These are phyloP conservation scores for Trametes elegans DNA, from an alignment of 768 basidiomycete genomes.

Conservation along the genomic window DNA sequence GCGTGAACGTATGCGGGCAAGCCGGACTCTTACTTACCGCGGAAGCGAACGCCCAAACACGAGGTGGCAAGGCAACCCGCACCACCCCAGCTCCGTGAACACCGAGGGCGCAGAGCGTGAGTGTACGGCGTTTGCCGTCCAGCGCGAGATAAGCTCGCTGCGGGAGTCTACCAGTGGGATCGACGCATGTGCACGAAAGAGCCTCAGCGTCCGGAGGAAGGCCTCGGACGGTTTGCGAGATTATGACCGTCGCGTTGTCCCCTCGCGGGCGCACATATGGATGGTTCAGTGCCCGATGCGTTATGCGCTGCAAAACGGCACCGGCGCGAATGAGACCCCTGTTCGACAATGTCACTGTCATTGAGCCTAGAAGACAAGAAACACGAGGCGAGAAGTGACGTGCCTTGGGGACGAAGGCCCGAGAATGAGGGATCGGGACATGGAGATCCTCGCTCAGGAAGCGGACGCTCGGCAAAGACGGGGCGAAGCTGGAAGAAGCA, in stretches of 20 bases:
- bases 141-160: not conserved
- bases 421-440: not conserved
- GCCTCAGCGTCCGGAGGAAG: not conserved
- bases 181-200: not conserved
- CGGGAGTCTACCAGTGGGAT: conserved; percentile 1
- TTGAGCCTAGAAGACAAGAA: not conserved
- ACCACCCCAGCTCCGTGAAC: conserved; percentile 10
- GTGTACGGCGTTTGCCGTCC: not conserved
- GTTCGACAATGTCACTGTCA: not conserved
- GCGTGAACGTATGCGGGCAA: not conserved
- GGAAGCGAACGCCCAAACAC: not conserved
- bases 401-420: not conserved
- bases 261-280: not conserved
- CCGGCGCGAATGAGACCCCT: not conserved
- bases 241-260: not conserved
- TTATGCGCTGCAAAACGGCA: too few relatives aligned
- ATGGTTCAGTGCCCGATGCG: not conserved
- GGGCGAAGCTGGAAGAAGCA: not conserved
- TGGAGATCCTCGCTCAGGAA: conserved; percentile 1
- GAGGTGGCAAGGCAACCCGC: conserved; percentile 6
- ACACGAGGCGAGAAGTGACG: conserved; percentile 9
- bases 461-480: conserved; percentile 4
- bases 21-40: not conserved
- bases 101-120: not conserved
- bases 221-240: too few relatives aligned